Evolutionary conservation across 495 filamentous ascomycete species (phyloP).

Genomic region (Parachaetomium inaequale): DNA sequence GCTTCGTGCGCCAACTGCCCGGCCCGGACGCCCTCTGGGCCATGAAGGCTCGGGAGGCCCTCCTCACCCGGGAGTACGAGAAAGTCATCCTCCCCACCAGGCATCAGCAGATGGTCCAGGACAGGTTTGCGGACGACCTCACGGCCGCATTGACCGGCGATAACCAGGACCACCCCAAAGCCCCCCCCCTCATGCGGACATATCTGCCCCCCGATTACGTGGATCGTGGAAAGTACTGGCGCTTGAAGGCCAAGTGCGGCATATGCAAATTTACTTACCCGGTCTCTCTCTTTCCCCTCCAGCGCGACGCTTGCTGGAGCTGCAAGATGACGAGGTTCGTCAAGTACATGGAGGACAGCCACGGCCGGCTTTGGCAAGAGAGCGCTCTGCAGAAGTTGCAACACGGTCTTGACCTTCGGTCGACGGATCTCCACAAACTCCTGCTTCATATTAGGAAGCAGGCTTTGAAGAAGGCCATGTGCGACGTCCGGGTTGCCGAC

Average conservation of each 20-base stretch:
- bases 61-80: constrained; percentile 10
- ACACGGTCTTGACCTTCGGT: background rate
- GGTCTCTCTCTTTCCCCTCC: constrained; percentile 7
- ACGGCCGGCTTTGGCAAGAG: constrained; percentile 21
- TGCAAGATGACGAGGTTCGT: constrained; percentile 23
- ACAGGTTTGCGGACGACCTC: constrained; percentile 18
- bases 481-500: background rate
- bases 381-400: background rate
- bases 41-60: constrained; percentile 26
- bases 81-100: background rate
- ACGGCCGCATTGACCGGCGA: constrained; percentile 27
- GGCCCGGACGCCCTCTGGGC: constrained; percentile 31
- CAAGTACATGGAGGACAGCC: constrained; percentile 22
- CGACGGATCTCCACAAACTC: background rate
- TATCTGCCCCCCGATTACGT: background rate
- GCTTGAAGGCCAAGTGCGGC: background rate
- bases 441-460: background rate
- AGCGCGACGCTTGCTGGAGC: constrained; percentile 18
- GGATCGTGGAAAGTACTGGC: background rate
- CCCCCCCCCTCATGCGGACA: background rate
- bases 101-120: background rate
- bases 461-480: background rate
- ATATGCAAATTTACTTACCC: constrained; percentile 9
- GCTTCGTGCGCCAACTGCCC: constrained; percentile 27
- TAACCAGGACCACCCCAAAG: background rate